Evolutionary conservation across 176 grass and related monocot species (phyloP).

Genomic region (Aegilops sharonensis): DNA sequence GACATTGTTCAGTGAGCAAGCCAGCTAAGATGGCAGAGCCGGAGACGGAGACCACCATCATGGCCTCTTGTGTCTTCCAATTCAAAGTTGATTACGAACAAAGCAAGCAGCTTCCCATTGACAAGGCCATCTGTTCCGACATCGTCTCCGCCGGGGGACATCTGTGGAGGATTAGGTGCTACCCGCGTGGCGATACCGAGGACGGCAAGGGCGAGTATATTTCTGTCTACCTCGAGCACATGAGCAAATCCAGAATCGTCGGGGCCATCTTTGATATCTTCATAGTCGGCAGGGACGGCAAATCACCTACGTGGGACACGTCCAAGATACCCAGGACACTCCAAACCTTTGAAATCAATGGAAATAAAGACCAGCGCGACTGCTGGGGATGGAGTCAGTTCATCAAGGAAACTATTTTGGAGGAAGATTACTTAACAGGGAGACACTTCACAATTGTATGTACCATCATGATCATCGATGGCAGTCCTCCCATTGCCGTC

Average conservation of each 20-base stretch:
- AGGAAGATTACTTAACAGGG: neutral
- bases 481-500: neutral
- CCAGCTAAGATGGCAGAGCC: neutral
- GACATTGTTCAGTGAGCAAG: neutral
- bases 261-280: constrained; percentile 13
- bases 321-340: neutral
- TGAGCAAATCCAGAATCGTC: neutral
- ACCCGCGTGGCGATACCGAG: neutral
- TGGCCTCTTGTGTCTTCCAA: neutral
- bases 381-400: neutral
- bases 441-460: constrained; percentile 26
- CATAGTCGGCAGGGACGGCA: neutral
- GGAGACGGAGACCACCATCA: neutral
- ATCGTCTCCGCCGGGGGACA: constrained; percentile 23
- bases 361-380: neutral
- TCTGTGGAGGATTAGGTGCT: constrained; percentile 25
- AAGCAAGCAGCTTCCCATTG: neutral
- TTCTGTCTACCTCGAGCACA: constrained; percentile 5
- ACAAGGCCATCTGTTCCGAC: neutral
- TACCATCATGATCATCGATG: neutral
- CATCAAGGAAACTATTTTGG: neutral
- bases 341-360: neutral
- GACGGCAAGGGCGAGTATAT: neutral
- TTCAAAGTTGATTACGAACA: constrained; percentile 22
- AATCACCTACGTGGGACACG: neutral